phyloP scores from a whole-genome alignment of 495 filamentous ascomycete genomes.

The Choiromyces venosus region DNA sequence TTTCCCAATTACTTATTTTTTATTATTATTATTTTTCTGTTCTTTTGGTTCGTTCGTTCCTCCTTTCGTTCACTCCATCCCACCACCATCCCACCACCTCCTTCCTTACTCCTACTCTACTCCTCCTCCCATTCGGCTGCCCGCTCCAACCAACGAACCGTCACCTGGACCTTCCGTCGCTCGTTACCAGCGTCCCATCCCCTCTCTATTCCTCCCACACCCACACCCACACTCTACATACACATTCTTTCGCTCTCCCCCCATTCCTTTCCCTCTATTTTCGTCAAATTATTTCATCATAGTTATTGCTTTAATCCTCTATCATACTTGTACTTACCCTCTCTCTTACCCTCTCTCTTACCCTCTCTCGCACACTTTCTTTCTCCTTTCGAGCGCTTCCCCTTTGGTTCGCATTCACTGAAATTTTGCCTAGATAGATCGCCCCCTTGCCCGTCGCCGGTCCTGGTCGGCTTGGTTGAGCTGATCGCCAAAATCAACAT shows the following conservation, averaged over 20 bases:
- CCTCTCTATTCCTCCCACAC: conserved; percentile 25
- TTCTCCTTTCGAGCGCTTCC: conserved; percentile 6
- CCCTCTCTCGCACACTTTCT: conserved; percentile 2
- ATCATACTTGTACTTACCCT: background rate
- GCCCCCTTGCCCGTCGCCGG: conserved; percentile 1
- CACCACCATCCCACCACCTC: background rate
- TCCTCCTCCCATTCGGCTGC: conserved; percentile 25
- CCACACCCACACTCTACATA: conserved; percentile 15
- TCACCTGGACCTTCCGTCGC: conserved; percentile 36
- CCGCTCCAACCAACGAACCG: conserved; percentile 29
- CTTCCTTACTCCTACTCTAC: background rate
- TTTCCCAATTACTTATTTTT: background rate
- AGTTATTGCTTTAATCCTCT: conserved; percentile 12
- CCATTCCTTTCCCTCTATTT: conserved; percentile 19
- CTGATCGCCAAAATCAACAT: conserved; percentile 9
- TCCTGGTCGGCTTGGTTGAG: background rate
- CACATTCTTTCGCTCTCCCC: conserved; percentile 16
- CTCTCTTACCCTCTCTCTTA: conserved; percentile 4
- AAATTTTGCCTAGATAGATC: conserved; percentile 35
- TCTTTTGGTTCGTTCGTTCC: background rate
- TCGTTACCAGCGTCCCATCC: conserved; percentile 31
- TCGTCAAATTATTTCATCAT: conserved; percentile 12
- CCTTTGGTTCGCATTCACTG: conserved; percentile 25
- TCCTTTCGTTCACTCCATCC: background rate
- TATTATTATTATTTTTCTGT: background rate